phyloP scores from a whole-genome alignment of 352 stramenopile species.

The Aphanomyces euteiches region DNA sequence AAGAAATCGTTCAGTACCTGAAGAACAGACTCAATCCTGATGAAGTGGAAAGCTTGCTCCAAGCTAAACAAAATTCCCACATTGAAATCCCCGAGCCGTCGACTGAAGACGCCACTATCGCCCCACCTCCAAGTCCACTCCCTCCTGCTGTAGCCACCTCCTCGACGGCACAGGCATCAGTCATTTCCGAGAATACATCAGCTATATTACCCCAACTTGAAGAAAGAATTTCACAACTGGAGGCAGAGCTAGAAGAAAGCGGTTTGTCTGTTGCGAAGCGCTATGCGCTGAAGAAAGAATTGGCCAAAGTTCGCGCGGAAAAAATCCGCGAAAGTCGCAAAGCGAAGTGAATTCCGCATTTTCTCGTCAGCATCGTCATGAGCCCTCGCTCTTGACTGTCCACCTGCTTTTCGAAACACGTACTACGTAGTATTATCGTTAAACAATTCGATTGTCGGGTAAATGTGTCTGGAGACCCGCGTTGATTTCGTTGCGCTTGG shows the following conservation, averaged over 20 bases:
- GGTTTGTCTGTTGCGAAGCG: conserved; percentile 64
- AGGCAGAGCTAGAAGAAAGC: conserved; percentile 59
- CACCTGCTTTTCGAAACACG: neutral
- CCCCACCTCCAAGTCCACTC: too few species aligned
- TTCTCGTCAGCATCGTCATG: too few species aligned
- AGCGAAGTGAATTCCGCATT: neutral
- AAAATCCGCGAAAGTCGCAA: conserved; percentile 45
- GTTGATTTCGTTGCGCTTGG: conserved; percentile 15
- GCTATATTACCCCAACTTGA: too few species aligned
- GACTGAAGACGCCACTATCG: too few species aligned
- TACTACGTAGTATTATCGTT: conserved; percentile 10
- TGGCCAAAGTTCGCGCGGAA: conserved; percentile 61
- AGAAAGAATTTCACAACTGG: conserved; percentile 49
- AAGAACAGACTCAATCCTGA: conserved; percentile 69
- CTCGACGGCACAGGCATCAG: too few species aligned
- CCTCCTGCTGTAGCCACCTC: too few species aligned
- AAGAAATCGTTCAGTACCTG: conserved; percentile 66
- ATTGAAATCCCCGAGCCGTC: too few species aligned
- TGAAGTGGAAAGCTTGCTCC: conserved; percentile 14
- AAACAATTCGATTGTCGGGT: neutral
- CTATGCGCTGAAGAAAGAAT: conserved; percentile 78
- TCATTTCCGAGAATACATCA: too few species aligned
- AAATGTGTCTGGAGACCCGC: neutral
- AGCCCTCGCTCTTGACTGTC: too few species aligned
- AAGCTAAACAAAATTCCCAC: too few species aligned